Base-by-base conservation (phyloP, 768 basidiomycete genomes). In the Ramaria rubella region DNA sequence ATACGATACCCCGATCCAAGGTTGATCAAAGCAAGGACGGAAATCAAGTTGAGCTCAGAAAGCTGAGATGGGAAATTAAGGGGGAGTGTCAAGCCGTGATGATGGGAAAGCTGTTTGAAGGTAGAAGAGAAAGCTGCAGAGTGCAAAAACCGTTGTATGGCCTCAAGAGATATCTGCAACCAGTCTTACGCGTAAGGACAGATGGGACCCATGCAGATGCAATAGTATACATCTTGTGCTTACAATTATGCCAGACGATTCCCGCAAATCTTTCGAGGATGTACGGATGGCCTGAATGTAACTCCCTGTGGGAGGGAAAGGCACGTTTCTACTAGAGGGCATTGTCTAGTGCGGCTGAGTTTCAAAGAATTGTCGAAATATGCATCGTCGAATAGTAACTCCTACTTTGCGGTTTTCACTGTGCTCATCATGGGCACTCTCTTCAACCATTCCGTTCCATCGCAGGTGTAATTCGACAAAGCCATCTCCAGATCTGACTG, bases 1-100 rank as follows among this genome's bases (percentile, higher is more conserved):
- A 77, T 73, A 24, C 89, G 86, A 68, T 88, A 94, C 33, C 87
- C 88, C 1, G 87, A 89, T 4, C 79, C 87, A 67, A 94, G 90
- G 67, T 93, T 93, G 31, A 95, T 77, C 15, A 93, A 75, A 2
- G 85, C 82, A 40, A 93, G 80, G 7, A 89, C 69, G 44, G 85
- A 82, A n/a, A 94, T 72, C 27, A 94, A 73, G 68, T 92, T 94
- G 58, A 95, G 74, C 70, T 95, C 92, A 42, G 86, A 80, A 4
- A 81, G 70, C 19, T 77, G 69, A 0, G 86, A 85, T 34, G 86
- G 74, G 62, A 94, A 95, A 2, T 85, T 83, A 50, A 95, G 79
- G 2, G 92, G 92, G 57, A 94, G 74, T 5, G 80, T 73, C 49
- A 91, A 74, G 27, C 90, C 90, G 69, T 92, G 88, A 17, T 76